Evolutionary conservation across 1,284 basidiomycete species (phyloP).

Genomic region (Pholiota adiposa): DNA sequence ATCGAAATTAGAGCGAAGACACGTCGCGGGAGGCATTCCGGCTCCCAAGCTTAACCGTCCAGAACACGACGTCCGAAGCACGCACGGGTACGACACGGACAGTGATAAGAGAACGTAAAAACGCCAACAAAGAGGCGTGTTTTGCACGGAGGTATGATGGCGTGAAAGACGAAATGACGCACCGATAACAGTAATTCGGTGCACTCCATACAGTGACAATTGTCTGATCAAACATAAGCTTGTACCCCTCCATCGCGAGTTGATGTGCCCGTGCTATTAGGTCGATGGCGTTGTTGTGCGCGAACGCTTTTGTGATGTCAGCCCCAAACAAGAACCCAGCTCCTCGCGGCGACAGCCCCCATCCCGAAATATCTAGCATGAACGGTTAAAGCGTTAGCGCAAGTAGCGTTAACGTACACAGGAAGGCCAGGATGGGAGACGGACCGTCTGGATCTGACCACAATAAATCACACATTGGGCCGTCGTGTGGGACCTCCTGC

Average conservation of each 20-base stretch:
- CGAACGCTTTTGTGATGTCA: constrained; percentile 90
- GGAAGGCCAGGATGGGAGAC: constrained; percentile 13
- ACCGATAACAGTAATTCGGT: constrained; percentile 98
- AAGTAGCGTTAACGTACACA: background rate
- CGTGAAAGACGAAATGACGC: constrained; percentile 33
- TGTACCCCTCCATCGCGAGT: constrained; percentile 98
- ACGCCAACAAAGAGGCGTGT: no score
- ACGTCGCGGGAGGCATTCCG: background rate
- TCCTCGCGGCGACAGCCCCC: constrained; percentile 97
- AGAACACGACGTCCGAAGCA: background rate
- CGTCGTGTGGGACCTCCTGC: constrained; percentile 99
- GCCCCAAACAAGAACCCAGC: constrained; percentile 96
- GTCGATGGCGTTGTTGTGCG: constrained; percentile 91
- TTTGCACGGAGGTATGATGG: no score
- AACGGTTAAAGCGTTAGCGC: background rate
- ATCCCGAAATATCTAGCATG: constrained; percentile 81
- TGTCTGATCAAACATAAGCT: constrained; percentile 94
- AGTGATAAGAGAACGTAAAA: constrained; percentile 2
- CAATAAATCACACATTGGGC: constrained; percentile 97
- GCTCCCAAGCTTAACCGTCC: background rate
- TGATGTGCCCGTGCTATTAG: constrained; percentile 97
- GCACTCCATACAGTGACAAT: constrained; percentile 99
- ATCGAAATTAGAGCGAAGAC: background rate
- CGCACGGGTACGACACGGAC: background rate
- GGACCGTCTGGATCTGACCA: constrained; percentile 99